A percentile compares a stretch with the other conserved stretches of the same genome.
Conservation (phyloP, 352 stramenopile species). For the Pythium diclinum region DNA sequence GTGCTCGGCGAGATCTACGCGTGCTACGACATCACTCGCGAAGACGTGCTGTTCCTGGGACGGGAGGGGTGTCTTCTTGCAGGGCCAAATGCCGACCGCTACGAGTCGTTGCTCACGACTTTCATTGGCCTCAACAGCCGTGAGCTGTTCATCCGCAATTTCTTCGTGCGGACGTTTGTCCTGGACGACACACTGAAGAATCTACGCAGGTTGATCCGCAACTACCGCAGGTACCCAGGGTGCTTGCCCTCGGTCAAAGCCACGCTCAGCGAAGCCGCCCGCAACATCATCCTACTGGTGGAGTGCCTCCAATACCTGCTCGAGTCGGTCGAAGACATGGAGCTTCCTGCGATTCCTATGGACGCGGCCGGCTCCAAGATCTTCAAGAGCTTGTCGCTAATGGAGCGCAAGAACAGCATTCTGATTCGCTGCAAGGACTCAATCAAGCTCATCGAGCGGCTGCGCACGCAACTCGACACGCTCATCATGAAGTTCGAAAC, state of each 20-base stretch:
- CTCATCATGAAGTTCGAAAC: conserved; percentile 90
- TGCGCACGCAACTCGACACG: conserved; percentile 90
- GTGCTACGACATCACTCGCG: conserved; percentile 95
- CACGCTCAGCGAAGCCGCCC: conserved; percentile 88
- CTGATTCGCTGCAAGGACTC: conserved; percentile 91
- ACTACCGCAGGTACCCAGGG: conserved; percentile 82
- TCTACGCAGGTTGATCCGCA: conserved; percentile 84
- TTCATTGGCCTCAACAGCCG: conserved; percentile 96
- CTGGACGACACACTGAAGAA: conserved; percentile 92
- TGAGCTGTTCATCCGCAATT: conserved; percentile 98
- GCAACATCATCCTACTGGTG: conserved; percentile 95
- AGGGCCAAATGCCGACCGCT: conserved; percentile 92
- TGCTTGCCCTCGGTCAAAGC: conserved; percentile 81
- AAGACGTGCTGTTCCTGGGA: conserved; percentile 96
- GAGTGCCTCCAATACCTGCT: conserved; percentile 95
- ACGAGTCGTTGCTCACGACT: conserved; percentile 94
- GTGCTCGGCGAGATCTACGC: conserved; percentile 94
- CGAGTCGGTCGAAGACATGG: conserved; percentile 92
- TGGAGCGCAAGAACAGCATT: conserved; percentile 88
- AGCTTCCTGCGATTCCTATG: conserved; percentile 49
- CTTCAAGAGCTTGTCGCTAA: conserved; percentile 92
- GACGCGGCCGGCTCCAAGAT: conserved; percentile 67
- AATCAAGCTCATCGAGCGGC: conserved; percentile 93
- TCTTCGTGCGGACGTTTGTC: conserved; percentile 95
- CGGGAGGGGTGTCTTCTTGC: conserved; percentile 92